Base-by-base conservation (phyloP, 192 early-diverging fungal genomes). In the Paraglomus brasilianum region DNA sequence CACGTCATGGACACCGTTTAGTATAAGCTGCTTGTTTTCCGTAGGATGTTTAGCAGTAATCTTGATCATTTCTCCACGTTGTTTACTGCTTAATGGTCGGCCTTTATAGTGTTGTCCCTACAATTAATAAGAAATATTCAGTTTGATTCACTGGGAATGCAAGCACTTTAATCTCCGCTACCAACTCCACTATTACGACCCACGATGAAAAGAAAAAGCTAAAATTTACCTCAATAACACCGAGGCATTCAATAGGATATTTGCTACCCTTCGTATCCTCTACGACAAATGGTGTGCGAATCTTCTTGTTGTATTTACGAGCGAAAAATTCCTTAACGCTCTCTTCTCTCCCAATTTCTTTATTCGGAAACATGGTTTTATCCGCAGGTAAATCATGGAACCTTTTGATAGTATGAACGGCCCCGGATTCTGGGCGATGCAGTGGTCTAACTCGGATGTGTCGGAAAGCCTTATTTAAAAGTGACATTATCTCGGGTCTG, bases 241-340 rank as follows among this genome's bases (percentile, higher is more conserved):
- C 82, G 78, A 94, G 95, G 39, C 96, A 82, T 81, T 98, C 96
- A 80, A 98, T 88, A 45, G 96, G 96, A 40, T 97, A 75, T 57
- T 86, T 84, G n/a, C 81, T 74, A 55, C 86, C 84, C 46, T 86
- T 85, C 30, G 83, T 76, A 38, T 93, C 91, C 15, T 91, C 87
- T 19, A 93, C 83, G 30, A 30, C 1, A 30, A 30, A 30, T 2
- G 30, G 30, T 3, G 30, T 30, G 30, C 3, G 1, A 30, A 30
- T 1, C 1, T 30, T 1, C 30, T 30, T 30, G 1, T 3, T 30
- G 30, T 30, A 30, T 30, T 30, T 30, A 30, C 30, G 30, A 30
- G 30, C 30, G 30, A 30, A 30, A 30, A 30, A 3, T 1, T 30
- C 30, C 30, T 30, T 30, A 1, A 30, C 30, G 30, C 30, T 30